These are phyloP conservation scores for Termitomyces titanicus DNA, from an alignment of 768 basidiomycete species.

Conservation along the genomic window DNA sequence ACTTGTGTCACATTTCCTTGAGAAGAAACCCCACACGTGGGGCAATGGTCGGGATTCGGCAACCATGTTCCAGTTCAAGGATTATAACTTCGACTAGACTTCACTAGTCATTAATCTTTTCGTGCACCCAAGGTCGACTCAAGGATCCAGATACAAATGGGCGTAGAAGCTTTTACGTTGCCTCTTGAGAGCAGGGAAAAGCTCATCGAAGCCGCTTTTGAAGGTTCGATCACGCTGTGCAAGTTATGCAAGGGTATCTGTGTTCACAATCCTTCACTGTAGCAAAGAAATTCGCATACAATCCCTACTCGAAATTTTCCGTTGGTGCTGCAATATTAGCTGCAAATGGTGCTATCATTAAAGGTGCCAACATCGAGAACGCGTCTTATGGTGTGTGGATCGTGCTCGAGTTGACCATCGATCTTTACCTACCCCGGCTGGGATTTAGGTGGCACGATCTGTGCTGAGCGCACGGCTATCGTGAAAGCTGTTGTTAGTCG, in stretches of 20 bases:
- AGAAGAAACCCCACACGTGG: not conserved
- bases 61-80: not conserved
- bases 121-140: not conserved
- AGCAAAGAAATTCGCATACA: conserved; percentile 75
- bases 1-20: no score
- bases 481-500: conserved; percentile 86
- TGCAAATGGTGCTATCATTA: conserved; percentile 66
- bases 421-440: not conserved
- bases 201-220: conserved; percentile 54
- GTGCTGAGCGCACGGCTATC: conserved; percentile 92
- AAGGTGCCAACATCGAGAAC: conserved; percentile 92
- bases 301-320: conserved; percentile 86
- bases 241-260: not conserved
- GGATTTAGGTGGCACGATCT: conserved; percentile 76
- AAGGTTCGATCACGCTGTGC: conserved; percentile 51
- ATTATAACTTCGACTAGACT: not conserved
- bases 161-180: conserved; percentile 25
- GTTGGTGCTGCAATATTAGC: conserved; percentile 87
- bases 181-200: conserved; percentile 40
- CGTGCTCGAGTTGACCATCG: not conserved
- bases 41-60: not conserved
- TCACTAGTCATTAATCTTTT: no score
- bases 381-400: conserved; percentile 72
- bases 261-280: not conserved
- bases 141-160: conserved; percentile 10